Evolutionary conservation across 345 rosid species (phyloP).

Genomic region (Pugionium cornutum): DNA sequence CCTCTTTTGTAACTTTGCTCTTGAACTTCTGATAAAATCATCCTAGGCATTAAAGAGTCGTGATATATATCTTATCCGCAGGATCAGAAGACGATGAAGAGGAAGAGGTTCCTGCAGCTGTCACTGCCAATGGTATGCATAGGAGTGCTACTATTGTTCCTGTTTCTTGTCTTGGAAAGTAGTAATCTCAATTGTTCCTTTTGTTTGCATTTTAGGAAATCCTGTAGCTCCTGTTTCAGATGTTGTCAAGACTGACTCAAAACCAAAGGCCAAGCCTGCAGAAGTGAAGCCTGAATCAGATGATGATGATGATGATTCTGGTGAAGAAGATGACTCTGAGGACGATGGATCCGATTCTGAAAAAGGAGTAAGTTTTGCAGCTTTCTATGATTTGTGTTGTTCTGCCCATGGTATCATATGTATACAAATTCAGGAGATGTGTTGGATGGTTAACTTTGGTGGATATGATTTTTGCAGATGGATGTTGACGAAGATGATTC

Average conservation of each 20-base stretch:
- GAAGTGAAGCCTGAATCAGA: slow-evolving; percentile 38
- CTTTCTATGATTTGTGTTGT: slow-evolving; percentile 2
- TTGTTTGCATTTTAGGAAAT: slow-evolving; percentile 9
- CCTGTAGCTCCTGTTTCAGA: slow-evolving; percentile 27
- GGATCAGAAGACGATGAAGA: slow-evolving; percentile 49
- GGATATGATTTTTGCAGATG: slow-evolving; percentile 28
- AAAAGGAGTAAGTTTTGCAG: slow-evolving; percentile 35
- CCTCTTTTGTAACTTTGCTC: not conserved
- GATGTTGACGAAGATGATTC: slow-evolving; percentile 35
- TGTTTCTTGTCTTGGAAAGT: not conserved
- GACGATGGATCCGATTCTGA: slow-evolving; percentile 46
- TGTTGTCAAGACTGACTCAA: slow-evolving; percentile 46
- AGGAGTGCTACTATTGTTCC: not conserved
- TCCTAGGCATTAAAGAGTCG: not conserved
- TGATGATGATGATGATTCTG: slow-evolving; percentile 33
- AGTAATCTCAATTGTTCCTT: not conserved
- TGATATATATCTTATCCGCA: not conserved
- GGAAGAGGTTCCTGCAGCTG: slow-evolving; percentile 31
- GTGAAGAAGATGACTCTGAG: slow-evolving; percentile 37
- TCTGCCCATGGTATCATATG: not conserved
- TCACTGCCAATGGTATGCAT: slow-evolving; percentile 29
- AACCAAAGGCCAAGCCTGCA: slow-evolving; percentile 39
- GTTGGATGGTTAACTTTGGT: not conserved
- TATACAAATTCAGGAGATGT: not conserved
- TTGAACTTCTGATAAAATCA: too few relatives aligned